Evolutionary conservation across 2,329 filamentous ascomycete species (phyloP), one percentile per base, ranked within the genome.

Genomic region (Albifimbria verrucaria): DNA sequence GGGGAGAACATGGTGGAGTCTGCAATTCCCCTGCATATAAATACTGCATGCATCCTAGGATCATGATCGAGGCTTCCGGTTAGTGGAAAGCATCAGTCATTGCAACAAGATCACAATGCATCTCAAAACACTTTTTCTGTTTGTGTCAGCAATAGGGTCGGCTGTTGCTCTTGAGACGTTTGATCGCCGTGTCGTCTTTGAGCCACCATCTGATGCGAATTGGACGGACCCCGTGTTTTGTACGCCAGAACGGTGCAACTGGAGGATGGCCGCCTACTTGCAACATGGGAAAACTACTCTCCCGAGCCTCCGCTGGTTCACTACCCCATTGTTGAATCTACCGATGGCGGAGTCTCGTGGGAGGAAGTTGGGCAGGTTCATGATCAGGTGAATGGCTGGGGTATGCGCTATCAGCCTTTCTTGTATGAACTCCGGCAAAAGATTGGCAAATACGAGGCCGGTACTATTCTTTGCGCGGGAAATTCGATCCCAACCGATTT

Each of bases 391-490:
- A 85, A 88, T 57, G 78, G 78, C 42, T 84, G 81, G 72, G 87
- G 87, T 20, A 66, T 89, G 51, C 78, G 85, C 25, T 89, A 88
- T 62, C 88, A 90, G 61, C 88, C 88, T 0, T 81, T 82, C 65
- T 72, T 90, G 15, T 88, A 87, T 61, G 77, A 83, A 57, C 77
- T 90, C 3, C 80, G 83, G 0, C 71, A 79, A 42, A 65, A 70
- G 4, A 73, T 89, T 48, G 87, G 79, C 18, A 72, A 75, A 2
- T 89, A 78, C 62, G 69, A 76, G 1, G 78, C 77, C 3, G 88
- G 86, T 2, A 89, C 86, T 0, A 70, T 91, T 20, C 73, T 90
- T 10, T 67, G 80, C 7, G 77, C 85, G 0, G 85, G 83, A 2
- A 86, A 79, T 56, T 81, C 80, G 24, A 85, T 85, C 44, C 80